Base-by-base conservation (phyloP, 2,329 filamentous ascomycete species). In the Aspergillus aculeatus region DNA sequence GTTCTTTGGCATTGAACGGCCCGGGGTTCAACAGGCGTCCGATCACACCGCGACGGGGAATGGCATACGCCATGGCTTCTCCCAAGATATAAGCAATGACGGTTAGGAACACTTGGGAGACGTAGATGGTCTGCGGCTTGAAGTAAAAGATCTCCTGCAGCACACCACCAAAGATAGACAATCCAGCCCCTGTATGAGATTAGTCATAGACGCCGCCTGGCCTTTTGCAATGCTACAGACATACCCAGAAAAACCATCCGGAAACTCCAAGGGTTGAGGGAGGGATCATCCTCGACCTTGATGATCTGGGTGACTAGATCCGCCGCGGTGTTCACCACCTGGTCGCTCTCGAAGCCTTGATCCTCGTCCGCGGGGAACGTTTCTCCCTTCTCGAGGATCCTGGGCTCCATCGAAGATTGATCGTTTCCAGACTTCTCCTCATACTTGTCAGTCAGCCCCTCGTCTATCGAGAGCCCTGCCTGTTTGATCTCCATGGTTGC, bases 91-190 rank as follows among this genome's bases (percentile, higher is more conserved):
- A 55, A 21, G 53, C 53, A 21, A 55, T 55, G 19, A 55, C 53
- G 1, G 53, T 55, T 16, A 55, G 26, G 26, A 55, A 55, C 5
- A 55, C 53, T n/a, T 55, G 53, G n/a, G 53, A 55, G 26, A 55
- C 53, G 26, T 55, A 55, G 29, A 55, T 55, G 26, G 53, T 55
- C 26, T 55, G 53, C 2, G 53, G 53, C 41, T 55, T 55, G 53
- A 55, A 55, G 29, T 55, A 55, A 47, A 48, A 55, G 38, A 55
- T 48, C 44, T 55, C 53, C 44, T 55, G 53, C n/a, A 55, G 29
- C 5, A 55, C 53, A 16, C 53, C 53, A 1, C 53, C 53, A 19
- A 55, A 55, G 26, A 55, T 48, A 29, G 53, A 48, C 26, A 55
- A 31, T 2, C 53, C 53, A 24, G 53, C 53, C 2, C 53, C 52